Evolutionary conservation across 129 eudicot species (phyloP).

Genomic region (Helianthus annuus): DNA sequence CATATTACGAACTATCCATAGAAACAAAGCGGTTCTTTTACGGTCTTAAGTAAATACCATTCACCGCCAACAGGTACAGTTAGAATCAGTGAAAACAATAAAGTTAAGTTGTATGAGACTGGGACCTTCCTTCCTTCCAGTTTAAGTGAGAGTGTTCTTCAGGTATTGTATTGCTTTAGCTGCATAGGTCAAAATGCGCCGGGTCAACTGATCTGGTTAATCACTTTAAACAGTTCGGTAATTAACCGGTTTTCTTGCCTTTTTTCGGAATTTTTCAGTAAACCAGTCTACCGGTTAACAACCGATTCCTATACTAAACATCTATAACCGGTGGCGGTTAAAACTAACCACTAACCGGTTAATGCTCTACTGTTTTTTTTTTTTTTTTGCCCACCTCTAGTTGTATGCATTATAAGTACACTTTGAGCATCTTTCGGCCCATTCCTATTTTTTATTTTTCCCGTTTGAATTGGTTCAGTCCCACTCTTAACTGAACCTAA

Average conservation of each 20-base stretch:
- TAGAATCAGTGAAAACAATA: constrained; percentile 27
- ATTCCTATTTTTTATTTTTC: no score
- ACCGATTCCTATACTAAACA: no score
- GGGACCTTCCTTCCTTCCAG: constrained; percentile 51
- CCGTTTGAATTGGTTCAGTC: no score
- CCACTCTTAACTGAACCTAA: no score
- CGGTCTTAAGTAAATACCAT: constrained; percentile 40
- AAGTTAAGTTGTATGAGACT: constrained; percentile 13
- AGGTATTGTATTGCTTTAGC: constrained; percentile 48
- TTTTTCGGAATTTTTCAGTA: no score
- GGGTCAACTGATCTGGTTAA: neutral
- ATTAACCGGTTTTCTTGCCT: no score
- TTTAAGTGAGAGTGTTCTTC: constrained; percentile 76
- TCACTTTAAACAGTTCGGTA: no score
- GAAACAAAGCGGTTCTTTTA: constrained; percentile 45
- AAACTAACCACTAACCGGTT: no score
- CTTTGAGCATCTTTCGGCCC: neutral
- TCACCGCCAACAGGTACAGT: constrained; percentile 34
- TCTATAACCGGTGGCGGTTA: no score
- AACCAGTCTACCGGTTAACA: no score
- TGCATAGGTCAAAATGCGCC: neutral
- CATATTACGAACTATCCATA: no score
- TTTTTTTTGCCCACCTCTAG: neutral
- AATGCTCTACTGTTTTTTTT: no score
- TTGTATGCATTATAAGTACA: neutral